Evolutionary conservation across 2,329 filamentous ascomycete species (phyloP), one percentile per base, ranked within the genome.

Genomic region (Cadophora malorum): DNA sequence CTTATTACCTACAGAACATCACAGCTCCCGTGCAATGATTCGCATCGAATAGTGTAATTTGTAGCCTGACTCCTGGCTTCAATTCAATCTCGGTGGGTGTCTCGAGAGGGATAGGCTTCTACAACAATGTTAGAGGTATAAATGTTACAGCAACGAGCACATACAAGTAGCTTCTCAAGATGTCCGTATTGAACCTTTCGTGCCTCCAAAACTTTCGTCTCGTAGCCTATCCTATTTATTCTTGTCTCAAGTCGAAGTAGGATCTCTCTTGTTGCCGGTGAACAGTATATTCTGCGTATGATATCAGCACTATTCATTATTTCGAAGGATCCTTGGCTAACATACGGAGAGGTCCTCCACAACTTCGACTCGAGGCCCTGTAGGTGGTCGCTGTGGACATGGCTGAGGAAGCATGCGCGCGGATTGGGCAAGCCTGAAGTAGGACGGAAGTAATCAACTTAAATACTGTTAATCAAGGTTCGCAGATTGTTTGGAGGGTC

Each of bases 361-460:
- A 84, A 87, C 73, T 55, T 55, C 23, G 65, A 61, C n/a, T 97
- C 93, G 1, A 97, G 84, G 0, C 95, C 94, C 45, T 86, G 85
- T 0, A 97, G 85, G 79, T 97, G 95, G 74, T 97, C 94, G 71
- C 91, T 96, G 77, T 97, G 95, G 1, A 96, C 89, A 85, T 98
- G 95, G 79, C 92, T 96, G 31, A 98, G 83, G 76, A 98, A 97
- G 78, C 91, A 96, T 19, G 92, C 94, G 65, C 96, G 80, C 0
- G 93, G 91, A 4, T 91, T 85, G 19, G 80, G 84, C 19, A 79
- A 79, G 6, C 82, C 81, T 4, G 82, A 80, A 58, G 84, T 83
- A 19, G 80, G 81, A 28, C 92, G 87, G 74, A 97, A 97, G 81
- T 90, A 93, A 79, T 97, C 94, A 71, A 97, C 90, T 92, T 66